Conservation (phyloP, 495 filamentous ascomycete species). For the Penicillium fimorum region DNA sequence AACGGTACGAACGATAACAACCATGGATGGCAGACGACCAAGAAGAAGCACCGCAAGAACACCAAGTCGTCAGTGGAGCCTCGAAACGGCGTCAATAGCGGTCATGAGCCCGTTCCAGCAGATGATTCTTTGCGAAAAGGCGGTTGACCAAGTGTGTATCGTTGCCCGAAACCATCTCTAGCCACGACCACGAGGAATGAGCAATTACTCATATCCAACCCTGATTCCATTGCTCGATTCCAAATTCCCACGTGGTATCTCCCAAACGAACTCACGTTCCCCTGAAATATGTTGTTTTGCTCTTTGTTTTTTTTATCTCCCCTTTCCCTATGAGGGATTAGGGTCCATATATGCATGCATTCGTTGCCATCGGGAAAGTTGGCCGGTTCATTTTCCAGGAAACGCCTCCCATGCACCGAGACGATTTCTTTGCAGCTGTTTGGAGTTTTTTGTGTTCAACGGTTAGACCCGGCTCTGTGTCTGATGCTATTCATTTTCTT, state of each 20-base stretch:
- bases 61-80: slow-evolving; percentile 35
- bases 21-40: slow-evolving; percentile 49
- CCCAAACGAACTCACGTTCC: slow-evolving; percentile 6
- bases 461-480: slow-evolving; percentile 15
- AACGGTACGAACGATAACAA: slow-evolving; percentile 24
- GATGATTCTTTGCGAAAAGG: slow-evolving; percentile 53
- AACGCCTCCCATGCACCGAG: slow-evolving; percentile 15
- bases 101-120: slow-evolving; percentile 44
- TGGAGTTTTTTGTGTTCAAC: slow-evolving; percentile 23
- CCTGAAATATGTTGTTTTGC: slow-evolving; percentile 1
- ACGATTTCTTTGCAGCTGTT: slow-evolving; percentile 20
- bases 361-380: slow-evolving; percentile 9
- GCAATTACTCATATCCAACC: not conserved
- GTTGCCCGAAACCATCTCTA: slow-evolving; percentile 3
- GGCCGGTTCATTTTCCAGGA: slow-evolving; percentile 17
- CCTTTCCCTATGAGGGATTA: not conserved
- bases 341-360: slow-evolving; percentile 13
- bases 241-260: not conserved
- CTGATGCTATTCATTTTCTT: slow-evolving; percentile 9
- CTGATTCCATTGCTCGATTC: not conserved
- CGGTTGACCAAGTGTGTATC: slow-evolving; percentile 31
- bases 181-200: not conserved
- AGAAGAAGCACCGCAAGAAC: slow-evolving; percentile 48
- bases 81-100: slow-evolving; percentile 25
- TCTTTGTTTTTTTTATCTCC: not conserved